A percentile compares a stretch with the other conserved stretches of the same genome.
These are phyloP conservation scores for Aristolochia contorta DNA, from an alignment of 164 flowering plant genomes.

Conservation along the genomic window DNA sequence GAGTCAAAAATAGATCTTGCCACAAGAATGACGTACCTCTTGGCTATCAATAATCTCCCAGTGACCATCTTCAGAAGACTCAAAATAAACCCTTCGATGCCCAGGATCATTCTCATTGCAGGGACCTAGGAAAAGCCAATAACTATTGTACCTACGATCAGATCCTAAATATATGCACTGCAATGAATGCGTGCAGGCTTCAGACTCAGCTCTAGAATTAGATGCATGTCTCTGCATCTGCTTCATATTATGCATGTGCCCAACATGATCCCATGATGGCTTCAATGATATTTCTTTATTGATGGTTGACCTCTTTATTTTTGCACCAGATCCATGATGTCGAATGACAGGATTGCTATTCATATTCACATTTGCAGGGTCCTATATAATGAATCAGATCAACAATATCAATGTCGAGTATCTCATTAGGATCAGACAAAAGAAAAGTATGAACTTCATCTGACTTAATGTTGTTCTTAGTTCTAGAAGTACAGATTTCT, in stretches of 20 bases:
- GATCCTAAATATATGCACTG: conserved; percentile 81
- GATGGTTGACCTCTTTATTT: conserved; percentile 57
- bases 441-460: too few relatives aligned
- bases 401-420: neutral
- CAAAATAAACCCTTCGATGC: conserved; percentile 83
- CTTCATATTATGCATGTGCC: conserved; percentile 13
- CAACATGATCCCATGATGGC: conserved; percentile 16
- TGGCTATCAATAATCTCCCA: conserved; percentile 86
- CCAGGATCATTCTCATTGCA: conserved; percentile 77
- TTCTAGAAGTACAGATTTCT: too few relatives aligned
- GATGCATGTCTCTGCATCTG: conserved; percentile 17
- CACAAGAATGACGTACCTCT: conserved; percentile 41
- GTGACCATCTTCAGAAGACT: conserved; percentile 98
- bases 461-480: too few relatives aligned
- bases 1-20: neutral
- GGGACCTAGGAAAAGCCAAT: conserved; percentile 98
- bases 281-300: conserved; percentile 16
- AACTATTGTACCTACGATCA: conserved; percentile 92
- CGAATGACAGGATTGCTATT: conserved; percentile 23
- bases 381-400: conserved; percentile 25
- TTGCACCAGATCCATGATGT: conserved; percentile 64
- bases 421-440: too few relatives aligned
- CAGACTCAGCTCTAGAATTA: conserved; percentile 17
- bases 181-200: conserved; percentile 50
- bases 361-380: conserved; percentile 18